A percentile compares a stretch with the other conserved stretches of the same genome.
phyloP scores from a whole-genome alignment of 805 yeast species.

The Suhomyces sp. region DNA sequence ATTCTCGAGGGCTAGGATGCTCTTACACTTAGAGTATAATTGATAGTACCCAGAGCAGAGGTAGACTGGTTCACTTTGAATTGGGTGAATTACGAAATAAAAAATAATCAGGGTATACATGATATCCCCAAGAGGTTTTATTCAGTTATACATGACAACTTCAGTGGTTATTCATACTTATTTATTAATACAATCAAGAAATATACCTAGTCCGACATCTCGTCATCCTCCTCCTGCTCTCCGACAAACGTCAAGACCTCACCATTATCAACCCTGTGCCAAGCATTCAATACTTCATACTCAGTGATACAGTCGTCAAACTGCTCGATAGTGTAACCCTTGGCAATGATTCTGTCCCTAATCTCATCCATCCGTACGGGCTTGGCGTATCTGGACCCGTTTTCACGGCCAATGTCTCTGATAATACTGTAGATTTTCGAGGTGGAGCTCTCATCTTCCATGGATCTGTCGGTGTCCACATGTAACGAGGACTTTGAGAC shows the following conservation, averaged over 20 bases:
- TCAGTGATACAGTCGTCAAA: slow-evolving; percentile 72
- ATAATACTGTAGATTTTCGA: slow-evolving; percentile 73
- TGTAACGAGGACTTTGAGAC: slow-evolving; percentile 84
- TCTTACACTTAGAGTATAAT: too few species aligned
- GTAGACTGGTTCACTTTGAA: too few species aligned
- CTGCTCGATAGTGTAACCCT: slow-evolving; percentile 81
- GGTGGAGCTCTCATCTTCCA: slow-evolving; percentile 63
- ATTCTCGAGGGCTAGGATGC: too few species aligned
- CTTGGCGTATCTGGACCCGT: slow-evolving; percentile 24
- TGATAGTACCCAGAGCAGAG: too few species aligned
- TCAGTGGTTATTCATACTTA: too few species aligned
- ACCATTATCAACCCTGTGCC: slow-evolving; percentile 74
- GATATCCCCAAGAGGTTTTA: too few species aligned
- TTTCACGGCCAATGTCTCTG: slow-evolving; percentile 50
- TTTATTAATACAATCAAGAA: slow-evolving; percentile 4
- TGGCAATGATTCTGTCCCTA: slow-evolving; percentile 63
- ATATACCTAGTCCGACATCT: neutral
- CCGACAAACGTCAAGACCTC: slow-evolving; percentile 58
- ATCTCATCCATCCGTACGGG: slow-evolving; percentile 46
- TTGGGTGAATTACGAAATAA: too few species aligned
- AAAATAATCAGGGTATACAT: too few species aligned
- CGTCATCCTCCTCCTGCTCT: slow-evolving; percentile 25
- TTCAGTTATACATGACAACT: too few species aligned
- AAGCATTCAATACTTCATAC: slow-evolving; percentile 67
- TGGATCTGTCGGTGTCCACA: slow-evolving; percentile 43